Conservation (phyloP, 2,329 filamentous ascomycete species). For the Fusarium aywerte region DNA sequence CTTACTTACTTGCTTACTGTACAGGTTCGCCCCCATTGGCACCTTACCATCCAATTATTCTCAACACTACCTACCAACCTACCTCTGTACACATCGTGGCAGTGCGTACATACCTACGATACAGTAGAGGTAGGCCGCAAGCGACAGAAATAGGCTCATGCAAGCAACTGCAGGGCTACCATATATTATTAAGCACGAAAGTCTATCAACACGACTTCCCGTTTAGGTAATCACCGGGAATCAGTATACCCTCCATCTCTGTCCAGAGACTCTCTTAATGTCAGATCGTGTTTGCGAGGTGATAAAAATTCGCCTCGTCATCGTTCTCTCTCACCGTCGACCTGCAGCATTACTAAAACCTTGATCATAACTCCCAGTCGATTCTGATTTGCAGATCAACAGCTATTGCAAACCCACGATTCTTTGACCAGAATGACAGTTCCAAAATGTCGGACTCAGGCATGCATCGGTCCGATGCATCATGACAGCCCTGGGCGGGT, state of each 20-base stretch:
- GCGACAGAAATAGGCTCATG: conserved; percentile 21
- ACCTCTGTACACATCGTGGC: background rate
- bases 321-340: conserved; percentile 7
- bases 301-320: background rate
- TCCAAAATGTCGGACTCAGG: conserved; percentile 21
- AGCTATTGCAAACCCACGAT: background rate
- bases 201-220: conserved; percentile 13
- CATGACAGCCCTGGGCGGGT: conserved; percentile 27
- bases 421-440: conserved; percentile 14
- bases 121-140: conserved; percentile 16
- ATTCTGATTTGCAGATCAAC: conserved; percentile 6
- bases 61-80: background rate
- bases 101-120: background rate
- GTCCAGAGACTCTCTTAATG: background rate
- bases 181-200: conserved; percentile 24
- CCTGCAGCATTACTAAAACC: background rate
- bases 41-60: conserved; percentile 20
- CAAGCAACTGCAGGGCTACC: conserved; percentile 30
- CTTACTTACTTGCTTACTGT: conserved; percentile 27
- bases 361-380: background rate
- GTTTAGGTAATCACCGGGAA: conserved; percentile 26
- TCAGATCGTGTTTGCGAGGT: background rate
- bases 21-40: conserved; percentile 21
- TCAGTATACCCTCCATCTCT: conserved; percentile 21
- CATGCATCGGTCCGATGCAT: conserved; percentile 30